Percentiles rank a stretch among this genome's conserved stretches.
Conservation (phyloP, 257 asterid genomes). For the Salvia splendens region DNA sequence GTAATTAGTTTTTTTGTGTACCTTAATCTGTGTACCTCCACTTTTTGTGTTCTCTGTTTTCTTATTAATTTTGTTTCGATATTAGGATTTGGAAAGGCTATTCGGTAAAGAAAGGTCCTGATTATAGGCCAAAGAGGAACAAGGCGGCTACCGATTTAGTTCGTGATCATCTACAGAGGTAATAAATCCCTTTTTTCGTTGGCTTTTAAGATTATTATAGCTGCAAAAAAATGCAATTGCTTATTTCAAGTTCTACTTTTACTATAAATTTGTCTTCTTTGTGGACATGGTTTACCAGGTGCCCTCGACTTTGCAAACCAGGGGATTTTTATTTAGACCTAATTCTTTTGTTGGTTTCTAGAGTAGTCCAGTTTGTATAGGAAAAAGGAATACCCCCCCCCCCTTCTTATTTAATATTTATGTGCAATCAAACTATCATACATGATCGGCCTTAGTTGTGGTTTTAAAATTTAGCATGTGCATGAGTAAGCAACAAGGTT, state of each 20-base stretch:
- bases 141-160: constrained; percentile 90
- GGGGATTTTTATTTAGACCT: not conserved
- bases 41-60: constrained; percentile 23
- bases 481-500: not conserved
- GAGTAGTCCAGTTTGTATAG: not conserved
- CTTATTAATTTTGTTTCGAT: constrained; percentile 25
- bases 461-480: not conserved
- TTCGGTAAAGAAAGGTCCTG: constrained; percentile 79
- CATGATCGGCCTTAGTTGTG: not conserved
- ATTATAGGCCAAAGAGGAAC: constrained; percentile 90
- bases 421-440: not conserved
- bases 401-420: not conserved
- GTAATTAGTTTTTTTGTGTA: constrained; percentile 8
- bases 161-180: constrained; percentile 89
- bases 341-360: not conserved
- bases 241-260: not conserved
- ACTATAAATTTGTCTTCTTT: not conserved
- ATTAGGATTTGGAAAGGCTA: constrained; percentile 86
- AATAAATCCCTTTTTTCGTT: constrained; percentile 25
- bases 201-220: not conserved
- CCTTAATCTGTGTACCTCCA: constrained; percentile 4
- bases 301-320: constrained; percentile 1
- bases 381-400: not conserved
- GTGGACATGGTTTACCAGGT: not conserved
- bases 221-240: not conserved